Percentiles rank a stretch among this genome's conserved stretches.
Evolutionary conservation across 106 monocot genomes (phyloP).

Genomic region (Platanthera guangdongensis): DNA sequence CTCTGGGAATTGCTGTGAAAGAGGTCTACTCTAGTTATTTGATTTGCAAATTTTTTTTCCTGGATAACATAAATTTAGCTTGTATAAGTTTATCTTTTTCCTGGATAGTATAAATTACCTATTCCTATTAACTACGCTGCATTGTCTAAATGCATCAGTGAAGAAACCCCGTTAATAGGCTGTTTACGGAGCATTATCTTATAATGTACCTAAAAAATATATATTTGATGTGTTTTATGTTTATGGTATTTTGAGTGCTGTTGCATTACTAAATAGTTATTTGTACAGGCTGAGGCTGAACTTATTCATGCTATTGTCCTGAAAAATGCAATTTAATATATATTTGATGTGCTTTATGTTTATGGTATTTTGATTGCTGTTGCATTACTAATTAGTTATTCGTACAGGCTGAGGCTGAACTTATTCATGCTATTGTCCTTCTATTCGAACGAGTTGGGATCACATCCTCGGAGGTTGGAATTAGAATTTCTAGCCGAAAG

Average conservation of each 20-base stretch:
- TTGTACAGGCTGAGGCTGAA: slow-evolving; percentile 85
- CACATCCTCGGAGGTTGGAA: slow-evolving; percentile 77
- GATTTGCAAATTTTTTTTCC: background rate
- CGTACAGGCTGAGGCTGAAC: slow-evolving; percentile 88
- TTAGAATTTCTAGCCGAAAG: slow-evolving; percentile 93
- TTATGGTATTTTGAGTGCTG: background rate
- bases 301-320: slow-evolving; percentile 60
- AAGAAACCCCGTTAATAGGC: background rate
- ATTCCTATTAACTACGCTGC: background rate
- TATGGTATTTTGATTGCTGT: background rate
- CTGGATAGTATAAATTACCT: background rate
- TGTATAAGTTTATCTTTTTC: background rate
- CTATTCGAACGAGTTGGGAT: slow-evolving; percentile 88
- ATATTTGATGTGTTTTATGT: background rate
- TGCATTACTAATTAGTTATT: background rate
- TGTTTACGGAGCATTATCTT: background rate
- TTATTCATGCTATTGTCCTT: slow-evolving; percentile 88
- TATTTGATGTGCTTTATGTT: background rate
- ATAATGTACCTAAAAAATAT: background rate
- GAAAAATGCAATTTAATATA: background rate
- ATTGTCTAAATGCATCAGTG: background rate
- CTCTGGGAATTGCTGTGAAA: background rate
- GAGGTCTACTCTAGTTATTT: background rate
- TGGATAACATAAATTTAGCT: background rate
- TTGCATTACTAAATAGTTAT: background rate